Percentiles rank a stretch among this genome's conserved stretches.
These are phyloP conservation scores for Trichoderma koningii DNA, from an alignment of 2,329 filamentous ascomycete genomes.

Conservation along the genomic window DNA sequence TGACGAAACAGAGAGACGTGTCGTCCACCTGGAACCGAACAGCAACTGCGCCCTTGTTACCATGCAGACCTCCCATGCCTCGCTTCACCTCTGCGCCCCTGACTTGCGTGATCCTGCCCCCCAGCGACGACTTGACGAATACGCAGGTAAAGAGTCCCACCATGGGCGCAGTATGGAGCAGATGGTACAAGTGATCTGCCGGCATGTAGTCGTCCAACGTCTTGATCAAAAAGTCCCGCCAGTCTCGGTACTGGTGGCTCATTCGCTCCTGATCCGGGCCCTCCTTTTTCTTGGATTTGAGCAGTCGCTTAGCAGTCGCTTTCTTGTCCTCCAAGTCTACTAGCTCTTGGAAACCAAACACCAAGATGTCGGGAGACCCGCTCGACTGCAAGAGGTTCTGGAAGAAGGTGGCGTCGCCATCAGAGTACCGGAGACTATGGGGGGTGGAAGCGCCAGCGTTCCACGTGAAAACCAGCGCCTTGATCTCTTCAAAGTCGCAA, in stretches of 20 bases:
- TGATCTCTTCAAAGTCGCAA: conserved; percentile 81
- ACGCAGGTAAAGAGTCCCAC: conserved; percentile 96
- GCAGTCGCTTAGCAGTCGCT: conserved; percentile 90
- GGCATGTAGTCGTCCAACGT: conserved; percentile 84
- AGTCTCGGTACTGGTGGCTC: conserved; percentile 96
- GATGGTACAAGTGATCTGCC: conserved; percentile 72
- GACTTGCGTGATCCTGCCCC: conserved; percentile 74
- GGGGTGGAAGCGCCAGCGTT: conserved; percentile 98
- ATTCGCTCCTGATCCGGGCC: conserved; percentile 83
- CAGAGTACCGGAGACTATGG: conserved; percentile 70
- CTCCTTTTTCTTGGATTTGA: conserved; percentile 87
- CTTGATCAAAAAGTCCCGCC: conserved; percentile 85
- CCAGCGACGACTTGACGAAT: conserved; percentile 82
- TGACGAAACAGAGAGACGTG: conserved; percentile 92
- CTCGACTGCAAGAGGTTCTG: conserved; percentile 75
- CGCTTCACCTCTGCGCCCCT: conserved; percentile 85
- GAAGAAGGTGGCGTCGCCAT: conserved; percentile 75
- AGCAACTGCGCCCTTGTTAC: conserved; percentile 93
- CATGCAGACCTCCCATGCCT: conserved; percentile 91
- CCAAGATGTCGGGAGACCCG: conserved; percentile 80
- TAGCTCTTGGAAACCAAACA: conserved; percentile 98
- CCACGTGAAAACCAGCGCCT: conserved; percentile 85
- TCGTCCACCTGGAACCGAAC: conserved; percentile 94
- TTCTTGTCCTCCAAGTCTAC: conserved; percentile 98
- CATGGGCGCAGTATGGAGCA: conserved; percentile 82